These are phyloP conservation scores for Bruguiera parviflora DNA, from an alignment of 345 rosid species.

Conservation along the genomic window DNA sequence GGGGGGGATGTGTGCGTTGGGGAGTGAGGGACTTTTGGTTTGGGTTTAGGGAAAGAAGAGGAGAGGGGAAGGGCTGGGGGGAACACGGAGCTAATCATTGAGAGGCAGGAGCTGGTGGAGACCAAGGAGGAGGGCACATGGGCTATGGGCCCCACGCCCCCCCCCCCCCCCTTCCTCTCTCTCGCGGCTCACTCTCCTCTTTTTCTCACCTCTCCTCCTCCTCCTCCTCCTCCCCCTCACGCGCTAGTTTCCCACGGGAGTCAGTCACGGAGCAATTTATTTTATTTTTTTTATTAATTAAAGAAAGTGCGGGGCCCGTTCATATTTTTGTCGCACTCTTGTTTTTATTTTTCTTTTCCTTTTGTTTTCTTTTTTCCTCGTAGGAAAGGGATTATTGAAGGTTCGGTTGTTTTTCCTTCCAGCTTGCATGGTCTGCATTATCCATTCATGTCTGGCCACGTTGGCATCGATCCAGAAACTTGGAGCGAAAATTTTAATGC, in stretches of 20 bases:
- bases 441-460: conserved; percentile 17
- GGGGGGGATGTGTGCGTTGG: too few species aligned
- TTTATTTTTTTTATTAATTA: too few species aligned
- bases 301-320: too few species aligned
- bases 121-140: conserved; percentile 99
- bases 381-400: too few species aligned
- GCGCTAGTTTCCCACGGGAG: too few species aligned
- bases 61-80: conserved; percentile 23
- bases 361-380: too few species aligned
- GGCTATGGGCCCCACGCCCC: conserved; percentile 68
- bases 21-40: conserved; percentile 4
- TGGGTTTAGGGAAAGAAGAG: not conserved
- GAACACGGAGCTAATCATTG: conserved; percentile 60
- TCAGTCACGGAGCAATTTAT: too few species aligned
- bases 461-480: not conserved
- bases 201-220: too few species aligned
- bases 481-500: too few species aligned
- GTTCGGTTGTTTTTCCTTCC: conserved; percentile 11
- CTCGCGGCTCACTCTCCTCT: not conserved
- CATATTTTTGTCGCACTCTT: too few species aligned
- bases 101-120: conserved; percentile 99
- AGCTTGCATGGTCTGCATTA: conserved; percentile 20
- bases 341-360: too few species aligned
- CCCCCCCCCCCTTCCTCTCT: not conserved
- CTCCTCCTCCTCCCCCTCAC: too few species aligned